Percentiles rank a stretch among this genome's conserved stretches.
Conservation (phyloP, 2,329 filamentous ascomycete species). For the Phyllosticta paracitricarpa region DNA sequence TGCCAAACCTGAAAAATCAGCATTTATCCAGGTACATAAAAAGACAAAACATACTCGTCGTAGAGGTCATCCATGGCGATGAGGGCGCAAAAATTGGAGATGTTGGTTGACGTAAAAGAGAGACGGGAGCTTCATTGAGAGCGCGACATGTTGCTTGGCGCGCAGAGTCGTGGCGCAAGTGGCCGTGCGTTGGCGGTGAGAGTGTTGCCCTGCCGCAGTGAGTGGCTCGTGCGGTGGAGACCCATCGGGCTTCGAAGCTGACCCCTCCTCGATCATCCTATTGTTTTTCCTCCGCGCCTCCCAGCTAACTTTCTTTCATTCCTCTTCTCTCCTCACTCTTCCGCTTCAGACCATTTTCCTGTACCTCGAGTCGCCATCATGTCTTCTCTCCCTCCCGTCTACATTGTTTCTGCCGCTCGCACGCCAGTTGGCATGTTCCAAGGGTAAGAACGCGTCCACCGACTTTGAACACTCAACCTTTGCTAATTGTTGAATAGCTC, state of each 20-base stretch:
- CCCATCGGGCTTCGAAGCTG: not conserved
- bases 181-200: not conserved
- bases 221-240: constrained; percentile 7
- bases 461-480: not conserved
- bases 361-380: constrained; percentile 36
- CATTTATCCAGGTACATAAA: not conserved
- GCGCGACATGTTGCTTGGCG: constrained; percentile 8
- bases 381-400: constrained; percentile 76
- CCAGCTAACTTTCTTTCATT: constrained; percentile 9
- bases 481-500: constrained; percentile 48
- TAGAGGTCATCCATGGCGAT: constrained; percentile 82
- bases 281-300: constrained; percentile 1
- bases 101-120: constrained; percentile 4
- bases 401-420: constrained; percentile 86
- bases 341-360: not conserved
- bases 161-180: not conserved
- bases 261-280: constrained; percentile 3
- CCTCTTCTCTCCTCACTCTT: not conserved
- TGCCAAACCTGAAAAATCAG: constrained; percentile 63
- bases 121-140: not conserved
- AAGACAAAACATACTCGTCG: constrained; percentile 58
- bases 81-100: not conserved
- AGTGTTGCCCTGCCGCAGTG: not conserved
- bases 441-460: constrained; percentile 50
- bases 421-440: constrained; percentile 93